Conservation (phyloP, 805 yeast genomes). For the Metschnikowia kofuensis region DNA sequence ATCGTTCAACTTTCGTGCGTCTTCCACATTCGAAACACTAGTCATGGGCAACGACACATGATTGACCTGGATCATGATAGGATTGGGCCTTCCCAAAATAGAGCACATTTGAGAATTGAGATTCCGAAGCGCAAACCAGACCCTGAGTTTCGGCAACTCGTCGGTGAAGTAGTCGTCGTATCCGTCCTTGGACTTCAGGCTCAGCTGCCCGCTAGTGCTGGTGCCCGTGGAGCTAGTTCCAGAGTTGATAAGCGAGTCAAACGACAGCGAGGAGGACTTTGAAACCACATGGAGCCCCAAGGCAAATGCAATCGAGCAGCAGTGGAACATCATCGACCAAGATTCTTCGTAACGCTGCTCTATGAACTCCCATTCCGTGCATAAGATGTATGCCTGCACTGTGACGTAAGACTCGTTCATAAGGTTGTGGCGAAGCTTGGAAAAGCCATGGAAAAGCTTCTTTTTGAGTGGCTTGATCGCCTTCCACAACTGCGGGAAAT, state of each 20-base stretch:
- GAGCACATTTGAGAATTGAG: slow-evolving; percentile 49
- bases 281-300: slow-evolving; percentile 50
- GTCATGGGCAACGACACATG: slow-evolving; percentile 24
- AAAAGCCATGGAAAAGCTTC: slow-evolving; percentile 39
- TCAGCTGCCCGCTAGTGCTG: too few species aligned
- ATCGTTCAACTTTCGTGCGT: slow-evolving; percentile 2
- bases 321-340: slow-evolving; percentile 50
- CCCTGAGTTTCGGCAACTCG: slow-evolving; percentile 37
- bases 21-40: slow-evolving; percentile 13
- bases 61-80: slow-evolving; percentile 40
- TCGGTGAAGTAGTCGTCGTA: slow-evolving; percentile 19
- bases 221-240: too few species aligned
- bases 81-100: slow-evolving; percentile 53
- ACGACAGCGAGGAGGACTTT: slow-evolving; percentile 8
- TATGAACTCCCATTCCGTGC: slow-evolving; percentile 49
- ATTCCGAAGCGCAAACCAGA: slow-evolving; percentile 51
- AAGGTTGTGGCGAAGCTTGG: slow-evolving; percentile 45
- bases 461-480: slow-evolving; percentile 19
- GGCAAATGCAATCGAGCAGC: slow-evolving; percentile 49
- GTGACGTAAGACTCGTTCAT: slow-evolving; percentile 47
- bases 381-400: slow-evolving; percentile 47
- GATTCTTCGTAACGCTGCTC: slow-evolving; percentile 49
- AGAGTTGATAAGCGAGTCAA: neutral
- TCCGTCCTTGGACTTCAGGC: slow-evolving; percentile 1
- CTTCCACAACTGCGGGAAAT: slow-evolving; percentile 20